Evolutionary conservation across 495 filamentous ascomycete species (phyloP).

Genomic region (Podospora appendiculata): DNA sequence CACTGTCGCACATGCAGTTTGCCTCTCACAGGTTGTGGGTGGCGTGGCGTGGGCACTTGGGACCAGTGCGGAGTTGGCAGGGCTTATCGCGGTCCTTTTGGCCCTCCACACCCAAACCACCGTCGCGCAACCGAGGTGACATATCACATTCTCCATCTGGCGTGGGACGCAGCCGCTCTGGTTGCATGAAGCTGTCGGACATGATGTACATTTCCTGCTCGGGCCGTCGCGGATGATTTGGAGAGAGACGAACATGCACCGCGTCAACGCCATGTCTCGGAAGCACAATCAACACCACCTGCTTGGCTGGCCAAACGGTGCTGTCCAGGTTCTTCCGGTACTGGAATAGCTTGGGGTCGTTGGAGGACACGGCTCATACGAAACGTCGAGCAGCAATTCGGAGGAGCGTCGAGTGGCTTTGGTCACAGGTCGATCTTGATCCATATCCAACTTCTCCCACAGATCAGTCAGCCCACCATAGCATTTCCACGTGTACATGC

Average conservation of each 20-base stretch:
- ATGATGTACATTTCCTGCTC: conserved; percentile 2
- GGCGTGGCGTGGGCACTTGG: background rate
- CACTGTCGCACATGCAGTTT: background rate
- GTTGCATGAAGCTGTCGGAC: conserved; percentile 11
- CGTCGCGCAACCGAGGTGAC: conserved; percentile 1
- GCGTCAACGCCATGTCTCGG: conserved; percentile 2
- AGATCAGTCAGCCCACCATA: no score
- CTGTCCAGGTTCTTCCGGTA: no score
- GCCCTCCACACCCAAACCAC: background rate
- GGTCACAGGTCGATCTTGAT: no score
- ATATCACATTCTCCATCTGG: conserved; percentile 5
- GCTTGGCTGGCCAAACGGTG: background rate
- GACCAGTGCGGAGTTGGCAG: background rate
- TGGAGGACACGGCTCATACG: no score
- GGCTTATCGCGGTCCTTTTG: conserved; percentile 9
- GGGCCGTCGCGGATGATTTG: conserved; percentile 5
- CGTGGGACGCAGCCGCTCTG: background rate
- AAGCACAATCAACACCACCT: background rate
- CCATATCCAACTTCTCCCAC: no score
- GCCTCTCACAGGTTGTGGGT: background rate
- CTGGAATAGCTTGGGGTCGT: no score
- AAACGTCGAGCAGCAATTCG: no score
- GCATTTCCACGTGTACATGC: no score
- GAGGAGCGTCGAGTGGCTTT: no score
- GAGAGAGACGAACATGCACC: background rate